Evolutionary conservation across 306 rosid genomes (phyloP).

Genomic region (Quercus parvula): DNA sequence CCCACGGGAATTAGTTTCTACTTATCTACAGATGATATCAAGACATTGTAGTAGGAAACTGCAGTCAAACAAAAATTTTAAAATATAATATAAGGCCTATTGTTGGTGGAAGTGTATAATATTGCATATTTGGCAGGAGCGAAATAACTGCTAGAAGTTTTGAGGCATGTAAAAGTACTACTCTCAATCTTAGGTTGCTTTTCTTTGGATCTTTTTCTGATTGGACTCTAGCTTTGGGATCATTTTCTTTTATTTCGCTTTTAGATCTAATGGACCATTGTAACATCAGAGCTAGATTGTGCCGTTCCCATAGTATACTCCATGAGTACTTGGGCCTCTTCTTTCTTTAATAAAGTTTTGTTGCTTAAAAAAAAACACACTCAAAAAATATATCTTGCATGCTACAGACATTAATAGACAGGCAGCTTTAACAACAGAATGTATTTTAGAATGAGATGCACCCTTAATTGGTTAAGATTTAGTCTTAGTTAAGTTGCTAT

Average conservation of each 20-base stretch:
- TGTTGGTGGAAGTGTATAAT: neutral
- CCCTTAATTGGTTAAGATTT: neutral
- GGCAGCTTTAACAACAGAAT: neutral
- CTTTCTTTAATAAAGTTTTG: too few relatives aligned
- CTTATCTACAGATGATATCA: neutral
- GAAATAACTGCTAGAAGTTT: too few relatives aligned
- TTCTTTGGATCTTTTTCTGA: too few relatives aligned
- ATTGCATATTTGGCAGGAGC: neutral
- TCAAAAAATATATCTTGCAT: neutral
- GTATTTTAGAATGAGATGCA: neutral
- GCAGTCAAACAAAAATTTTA: neutral
- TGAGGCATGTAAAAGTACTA: too few relatives aligned
- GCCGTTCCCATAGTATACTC: too few relatives aligned
- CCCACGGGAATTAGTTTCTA: neutral
- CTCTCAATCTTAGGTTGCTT: too few relatives aligned
- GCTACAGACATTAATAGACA: neutral
- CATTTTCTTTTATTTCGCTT: too few relatives aligned
- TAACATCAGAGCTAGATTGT: too few relatives aligned
- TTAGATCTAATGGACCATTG: too few relatives aligned
- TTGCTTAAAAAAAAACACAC: neutral
- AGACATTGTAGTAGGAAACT: neutral
- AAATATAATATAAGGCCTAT: neutral
- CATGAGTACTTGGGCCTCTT: too few relatives aligned
- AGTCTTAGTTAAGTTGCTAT: neutral
- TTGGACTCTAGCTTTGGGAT: too few relatives aligned